Conservation (phyloP, 139 green algal species). For the Pleodorina starrii region DNA sequence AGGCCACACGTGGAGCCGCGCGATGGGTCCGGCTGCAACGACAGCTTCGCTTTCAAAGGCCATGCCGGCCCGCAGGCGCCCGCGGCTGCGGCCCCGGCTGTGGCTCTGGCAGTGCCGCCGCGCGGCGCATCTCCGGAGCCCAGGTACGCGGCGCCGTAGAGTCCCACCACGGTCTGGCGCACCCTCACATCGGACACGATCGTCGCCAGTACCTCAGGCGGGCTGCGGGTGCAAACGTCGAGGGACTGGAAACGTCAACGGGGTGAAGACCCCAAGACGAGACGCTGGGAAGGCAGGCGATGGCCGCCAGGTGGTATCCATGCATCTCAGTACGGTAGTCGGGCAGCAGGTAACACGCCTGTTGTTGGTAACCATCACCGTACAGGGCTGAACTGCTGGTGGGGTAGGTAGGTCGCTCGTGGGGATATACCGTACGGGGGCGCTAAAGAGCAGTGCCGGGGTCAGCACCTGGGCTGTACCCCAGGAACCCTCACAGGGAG, state of each 20-base stretch:
- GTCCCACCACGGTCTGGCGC: not conserved
- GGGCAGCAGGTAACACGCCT: too few species aligned
- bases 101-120: not conserved
- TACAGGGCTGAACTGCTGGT: too few species aligned
- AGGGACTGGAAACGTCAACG: too few species aligned
- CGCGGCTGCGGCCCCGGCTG: not conserved
- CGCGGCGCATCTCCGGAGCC: not conserved
- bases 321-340: too few species aligned
- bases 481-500: too few species aligned
- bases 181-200: not conserved
- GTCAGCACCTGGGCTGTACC: too few species aligned
- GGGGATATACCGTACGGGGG: too few species aligned
- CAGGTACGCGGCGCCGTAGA: constrained; percentile 11
- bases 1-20: not conserved
- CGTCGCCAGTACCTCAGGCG: not conserved
- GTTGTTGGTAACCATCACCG: too few species aligned
- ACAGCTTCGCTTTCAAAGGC: not conserved
- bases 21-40: not conserved
- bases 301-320: too few species aligned
- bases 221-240: not conserved
- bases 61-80: too few species aligned
- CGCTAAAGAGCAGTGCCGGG: too few species aligned
- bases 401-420: too few species aligned
- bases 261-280: not conserved
- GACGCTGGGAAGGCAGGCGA: not conserved